phyloP scores from a whole-genome alignment of 2,329 filamentous ascomycete genomes.

The Scytalidium sp. region DNA sequence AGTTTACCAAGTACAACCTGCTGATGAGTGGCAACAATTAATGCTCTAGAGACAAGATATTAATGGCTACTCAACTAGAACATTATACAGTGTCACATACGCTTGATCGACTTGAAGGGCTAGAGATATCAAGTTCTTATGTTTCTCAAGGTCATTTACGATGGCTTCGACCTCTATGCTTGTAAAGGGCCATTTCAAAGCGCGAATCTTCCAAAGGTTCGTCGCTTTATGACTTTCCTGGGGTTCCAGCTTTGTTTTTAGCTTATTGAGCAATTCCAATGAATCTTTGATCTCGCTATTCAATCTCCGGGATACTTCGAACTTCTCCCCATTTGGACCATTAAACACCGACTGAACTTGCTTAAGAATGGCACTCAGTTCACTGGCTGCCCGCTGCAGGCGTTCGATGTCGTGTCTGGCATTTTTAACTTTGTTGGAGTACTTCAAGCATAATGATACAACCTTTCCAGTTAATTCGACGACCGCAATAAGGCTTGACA shows the following conservation, averaged over 20 bases:
- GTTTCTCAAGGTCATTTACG: constrained; percentile 25
- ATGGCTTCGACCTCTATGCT: constrained; percentile 30
- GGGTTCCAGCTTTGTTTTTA: constrained; percentile 23
- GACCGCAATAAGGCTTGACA: constrained; percentile 35
- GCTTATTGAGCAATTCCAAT: constrained; percentile 16
- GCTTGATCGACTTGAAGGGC: constrained; percentile 32
- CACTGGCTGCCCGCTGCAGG: constrained; percentile 25
- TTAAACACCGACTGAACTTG: constrained; percentile 23
- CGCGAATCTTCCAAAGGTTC: constrained; percentile 28
- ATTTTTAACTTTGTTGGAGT: constrained; percentile 30
- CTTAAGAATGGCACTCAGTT: constrained; percentile 24
- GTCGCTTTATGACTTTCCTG: constrained; percentile 24
- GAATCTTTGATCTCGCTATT: constrained; percentile 15
- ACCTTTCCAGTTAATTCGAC: constrained; percentile 35
- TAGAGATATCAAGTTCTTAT: constrained; percentile 23
- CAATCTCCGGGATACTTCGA: constrained; percentile 24
- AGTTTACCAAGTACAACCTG: constrained; percentile 17
- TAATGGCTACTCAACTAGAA: constrained; percentile 8
- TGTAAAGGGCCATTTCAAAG: constrained; percentile 37
- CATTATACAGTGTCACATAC: constrained; percentile 20
- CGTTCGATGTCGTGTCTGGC: constrained; percentile 29
- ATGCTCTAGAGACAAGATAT: constrained; percentile 6
- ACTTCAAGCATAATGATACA: constrained; percentile 30
- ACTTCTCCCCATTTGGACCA: constrained; percentile 20
- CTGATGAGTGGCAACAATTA: constrained; percentile 19